phyloP scores from a whole-genome alignment of 495 filamentous ascomycete species.

The Rostrohypoxylon terebratum region DNA sequence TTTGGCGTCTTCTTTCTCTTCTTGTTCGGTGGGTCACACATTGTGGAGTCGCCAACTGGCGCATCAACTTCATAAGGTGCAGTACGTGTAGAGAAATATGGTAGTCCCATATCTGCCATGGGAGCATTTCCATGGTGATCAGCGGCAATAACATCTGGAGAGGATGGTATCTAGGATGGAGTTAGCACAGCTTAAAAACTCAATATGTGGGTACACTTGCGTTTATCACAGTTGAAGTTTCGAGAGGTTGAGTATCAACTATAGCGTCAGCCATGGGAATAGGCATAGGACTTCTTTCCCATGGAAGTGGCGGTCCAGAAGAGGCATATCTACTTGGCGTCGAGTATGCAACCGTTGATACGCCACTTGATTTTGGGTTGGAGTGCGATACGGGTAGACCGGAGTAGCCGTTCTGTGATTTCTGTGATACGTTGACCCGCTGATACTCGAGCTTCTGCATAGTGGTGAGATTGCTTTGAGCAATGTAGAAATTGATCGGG shows the following conservation, averaged over 20 bases:
- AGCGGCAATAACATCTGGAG: conserved; percentile 42
- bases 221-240: conserved; percentile 32
- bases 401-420: conserved; percentile 32
- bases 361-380: conserved; percentile 46
- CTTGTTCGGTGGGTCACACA: neutral
- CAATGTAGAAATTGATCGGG: conserved; percentile 44
- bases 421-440: conserved; percentile 36
- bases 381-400: conserved; percentile 24
- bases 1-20: conserved; percentile 35
- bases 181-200: conserved; percentile 15
- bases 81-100: conserved; percentile 4
- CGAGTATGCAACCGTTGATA: conserved; percentile 46
- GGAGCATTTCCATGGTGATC: conserved; percentile 22
- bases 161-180: conserved; percentile 42
- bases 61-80: conserved; percentile 11
- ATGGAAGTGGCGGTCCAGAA: conserved; percentile 46
- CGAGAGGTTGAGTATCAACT: conserved; percentile 15
- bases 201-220: conserved; percentile 23
- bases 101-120: neutral
- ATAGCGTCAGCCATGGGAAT: too few species aligned
- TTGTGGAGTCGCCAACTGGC: neutral
- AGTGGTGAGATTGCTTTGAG: conserved; percentile 48
- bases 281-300: conserved; percentile 34
- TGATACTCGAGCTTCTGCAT: conserved; percentile 51
- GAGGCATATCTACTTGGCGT: conserved; percentile 46